A percentile compares a stretch with the other conserved stretches of the same genome.
Conservation (phyloP, 805 yeast genomes). For the Lipomyces sp. region DNA sequence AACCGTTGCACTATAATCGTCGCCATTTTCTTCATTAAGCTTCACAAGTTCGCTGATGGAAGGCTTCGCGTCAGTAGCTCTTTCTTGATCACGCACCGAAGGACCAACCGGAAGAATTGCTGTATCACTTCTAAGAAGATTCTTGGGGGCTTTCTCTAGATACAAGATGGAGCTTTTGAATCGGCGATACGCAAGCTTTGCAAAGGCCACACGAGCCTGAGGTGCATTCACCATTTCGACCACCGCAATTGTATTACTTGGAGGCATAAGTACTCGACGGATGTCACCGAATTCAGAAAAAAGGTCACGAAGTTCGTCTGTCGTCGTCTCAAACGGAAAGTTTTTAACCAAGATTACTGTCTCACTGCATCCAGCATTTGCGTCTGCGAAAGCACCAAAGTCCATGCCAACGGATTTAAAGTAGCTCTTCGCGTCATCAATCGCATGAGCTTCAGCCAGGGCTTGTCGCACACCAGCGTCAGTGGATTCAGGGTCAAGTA, state of each 20-base stretch:
- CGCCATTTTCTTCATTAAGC: slow-evolving; percentile 46
- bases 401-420: slow-evolving; percentile 88
- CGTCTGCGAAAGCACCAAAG: slow-evolving; percentile 65
- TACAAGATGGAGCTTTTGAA: slow-evolving; percentile 86
- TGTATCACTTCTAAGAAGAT: slow-evolving; percentile 61
- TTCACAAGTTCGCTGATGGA: slow-evolving; percentile 22
- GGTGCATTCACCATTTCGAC: slow-evolving; percentile 84
- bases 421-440: slow-evolving; percentile 85
- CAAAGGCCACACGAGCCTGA: slow-evolving; percentile 85
- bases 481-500: slow-evolving; percentile 85
- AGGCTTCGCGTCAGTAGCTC: slow-evolving; percentile 36
- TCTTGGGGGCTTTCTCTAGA: slow-evolving; percentile 91
- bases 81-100: slow-evolving; percentile 46
- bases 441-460: slow-evolving; percentile 93
- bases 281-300: slow-evolving; percentile 81
- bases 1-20: slow-evolving; percentile 45
- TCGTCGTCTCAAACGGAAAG: slow-evolving; percentile 84
- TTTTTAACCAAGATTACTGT: slow-evolving; percentile 82
- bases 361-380: slow-evolving; percentile 66
- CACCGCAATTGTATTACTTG: slow-evolving; percentile 94
- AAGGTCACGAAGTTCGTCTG: slow-evolving; percentile 78
- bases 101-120: slow-evolving; percentile 24
- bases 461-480: slow-evolving; percentile 95
- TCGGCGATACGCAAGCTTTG: slow-evolving; percentile 83
- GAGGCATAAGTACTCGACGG: slow-evolving; percentile 86